These are phyloP conservation scores for Alternaria sp. DNA, from an alignment of 2,329 filamentous ascomycete genomes.

Conservation along the genomic window DNA sequence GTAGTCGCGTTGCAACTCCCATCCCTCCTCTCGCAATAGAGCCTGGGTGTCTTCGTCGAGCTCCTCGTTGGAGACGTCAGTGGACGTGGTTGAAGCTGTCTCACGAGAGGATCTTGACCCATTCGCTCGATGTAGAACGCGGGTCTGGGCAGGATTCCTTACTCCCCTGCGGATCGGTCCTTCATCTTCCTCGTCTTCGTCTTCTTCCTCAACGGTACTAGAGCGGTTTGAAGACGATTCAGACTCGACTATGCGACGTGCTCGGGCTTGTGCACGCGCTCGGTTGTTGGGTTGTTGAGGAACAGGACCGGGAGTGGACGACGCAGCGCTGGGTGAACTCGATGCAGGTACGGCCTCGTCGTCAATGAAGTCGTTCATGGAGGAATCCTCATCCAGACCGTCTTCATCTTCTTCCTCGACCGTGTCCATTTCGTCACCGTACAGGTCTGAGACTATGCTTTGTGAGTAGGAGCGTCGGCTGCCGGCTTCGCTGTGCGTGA, in stretches of 20 bases:
- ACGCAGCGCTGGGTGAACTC: conserved; percentile 34
- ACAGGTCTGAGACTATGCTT: conserved; percentile 52
- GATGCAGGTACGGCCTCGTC: conserved; percentile 40
- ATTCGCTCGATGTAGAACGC: conserved; percentile 45
- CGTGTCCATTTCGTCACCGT: conserved; percentile 53
- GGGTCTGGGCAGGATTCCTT: conserved; percentile 40
- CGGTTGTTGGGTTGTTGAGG: conserved; percentile 38
- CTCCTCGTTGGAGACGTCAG: conserved; percentile 47
- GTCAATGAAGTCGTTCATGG: conserved; percentile 55
- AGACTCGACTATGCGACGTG: conserved; percentile 50
- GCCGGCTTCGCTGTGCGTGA: conserved; percentile 54
- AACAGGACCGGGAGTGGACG: conserved; percentile 42
- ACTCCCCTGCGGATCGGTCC: conserved; percentile 46
- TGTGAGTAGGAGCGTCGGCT: conserved; percentile 52
- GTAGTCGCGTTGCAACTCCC: conserved; percentile 51
- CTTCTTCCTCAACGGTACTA: conserved; percentile 45
- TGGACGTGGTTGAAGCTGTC: conserved; percentile 46
- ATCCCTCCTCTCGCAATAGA: conserved; percentile 47
- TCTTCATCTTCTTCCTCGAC: conserved; percentile 55
- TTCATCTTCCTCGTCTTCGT: conserved; percentile 50
- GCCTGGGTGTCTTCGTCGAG: conserved; percentile 51
- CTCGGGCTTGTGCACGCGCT: conserved; percentile 33
- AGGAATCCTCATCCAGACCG: conserved; percentile 49
- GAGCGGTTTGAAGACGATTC: conserved; percentile 50
- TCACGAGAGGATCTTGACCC: conserved; percentile 42